A percentile compares a stretch with the other conserved stretches of the same genome.
phyloP scores from a whole-genome alignment of 2,329 filamentous ascomycete species.

The Dothideomycetidae sp. region DNA sequence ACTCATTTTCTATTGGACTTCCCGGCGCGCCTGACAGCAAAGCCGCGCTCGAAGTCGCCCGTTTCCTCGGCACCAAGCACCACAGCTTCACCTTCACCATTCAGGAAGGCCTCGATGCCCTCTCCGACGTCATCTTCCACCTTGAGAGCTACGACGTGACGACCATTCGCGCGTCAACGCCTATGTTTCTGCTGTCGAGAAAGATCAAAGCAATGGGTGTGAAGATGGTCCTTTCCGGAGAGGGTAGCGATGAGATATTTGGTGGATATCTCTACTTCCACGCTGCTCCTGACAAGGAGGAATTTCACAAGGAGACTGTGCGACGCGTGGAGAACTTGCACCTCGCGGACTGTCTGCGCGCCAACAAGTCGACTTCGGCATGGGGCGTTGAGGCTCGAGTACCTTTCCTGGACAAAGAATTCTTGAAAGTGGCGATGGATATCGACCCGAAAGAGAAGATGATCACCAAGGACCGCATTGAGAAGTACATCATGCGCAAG shows the following conservation, averaged over 20 bases:
- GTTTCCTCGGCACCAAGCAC: conserved; percentile 94
- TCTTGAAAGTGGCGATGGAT: conserved; percentile 85
- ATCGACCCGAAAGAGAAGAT: conserved; percentile 92
- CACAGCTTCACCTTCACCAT: conserved; percentile 98
- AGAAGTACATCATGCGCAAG: conserved; percentile 97
- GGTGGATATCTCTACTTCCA: conserved; percentile 99
- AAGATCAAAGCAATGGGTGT: conserved; percentile 99
- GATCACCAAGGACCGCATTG: conserved; percentile 77
- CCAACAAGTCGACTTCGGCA: conserved; percentile 97
- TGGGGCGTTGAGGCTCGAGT: conserved; percentile 98
- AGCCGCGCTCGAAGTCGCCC: conserved; percentile 82
- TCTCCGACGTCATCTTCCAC: conserved; percentile 96
- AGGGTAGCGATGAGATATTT: conserved; percentile 96
- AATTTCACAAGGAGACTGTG: conserved; percentile 93
- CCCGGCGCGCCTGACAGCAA: conserved; percentile 84
- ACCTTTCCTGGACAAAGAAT: conserved; percentile 94
- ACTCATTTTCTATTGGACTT: conserved; percentile 97
- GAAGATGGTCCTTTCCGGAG: conserved; percentile 97
- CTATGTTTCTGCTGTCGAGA: conserved; percentile 93
- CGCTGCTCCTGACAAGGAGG: conserved; percentile 73
- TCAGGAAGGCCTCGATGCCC: conserved; percentile 88
- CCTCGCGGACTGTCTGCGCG: conserved; percentile 85
- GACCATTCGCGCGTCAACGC: conserved; percentile 93
- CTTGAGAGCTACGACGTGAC: conserved; percentile 97
- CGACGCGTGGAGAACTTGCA: conserved; percentile 93